phyloP scores from a whole-genome alignment of 257 asterid species.

The Solanum gracilifrons region DNA sequence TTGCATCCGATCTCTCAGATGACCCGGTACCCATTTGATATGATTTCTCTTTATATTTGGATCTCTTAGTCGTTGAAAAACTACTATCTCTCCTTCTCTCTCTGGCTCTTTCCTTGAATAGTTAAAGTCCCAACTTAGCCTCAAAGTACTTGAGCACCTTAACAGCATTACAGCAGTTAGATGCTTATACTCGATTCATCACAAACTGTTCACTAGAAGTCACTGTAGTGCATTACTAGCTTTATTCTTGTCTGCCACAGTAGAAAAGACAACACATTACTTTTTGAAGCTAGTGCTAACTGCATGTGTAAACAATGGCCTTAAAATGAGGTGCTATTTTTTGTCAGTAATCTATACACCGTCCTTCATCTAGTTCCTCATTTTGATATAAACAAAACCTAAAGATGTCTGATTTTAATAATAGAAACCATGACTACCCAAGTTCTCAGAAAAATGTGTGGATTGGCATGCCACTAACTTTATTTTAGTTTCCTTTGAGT shows the following conservation, averaged over 20 bases:
- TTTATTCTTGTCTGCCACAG: background rate
- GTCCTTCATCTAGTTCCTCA: background rate
- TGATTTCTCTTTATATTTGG: background rate
- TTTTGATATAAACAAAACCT: background rate
- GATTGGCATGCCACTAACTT: background rate
- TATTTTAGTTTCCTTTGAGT: background rate
- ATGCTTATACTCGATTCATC: background rate
- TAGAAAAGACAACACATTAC: background rate
- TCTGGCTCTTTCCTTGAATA: background rate
- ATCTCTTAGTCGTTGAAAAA: background rate
- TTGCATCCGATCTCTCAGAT: slow-evolving; percentile 73
- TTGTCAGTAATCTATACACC: background rate
- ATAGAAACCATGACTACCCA: background rate
- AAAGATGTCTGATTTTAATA: background rate
- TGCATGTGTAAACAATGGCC: background rate
- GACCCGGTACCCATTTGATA: slow-evolving; percentile 51
- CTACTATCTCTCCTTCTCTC: background rate
- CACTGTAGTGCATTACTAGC: background rate
- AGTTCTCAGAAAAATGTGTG: background rate
- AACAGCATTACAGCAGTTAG: background rate
- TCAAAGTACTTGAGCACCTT: background rate
- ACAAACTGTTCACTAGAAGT: background rate
- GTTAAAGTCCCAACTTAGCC: background rate
- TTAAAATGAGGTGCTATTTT: background rate
- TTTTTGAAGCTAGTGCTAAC: background rate